These are phyloP conservation scores for Geranium incanum DNA, from an alignment of 441 rosid species.

Conservation along the genomic window DNA sequence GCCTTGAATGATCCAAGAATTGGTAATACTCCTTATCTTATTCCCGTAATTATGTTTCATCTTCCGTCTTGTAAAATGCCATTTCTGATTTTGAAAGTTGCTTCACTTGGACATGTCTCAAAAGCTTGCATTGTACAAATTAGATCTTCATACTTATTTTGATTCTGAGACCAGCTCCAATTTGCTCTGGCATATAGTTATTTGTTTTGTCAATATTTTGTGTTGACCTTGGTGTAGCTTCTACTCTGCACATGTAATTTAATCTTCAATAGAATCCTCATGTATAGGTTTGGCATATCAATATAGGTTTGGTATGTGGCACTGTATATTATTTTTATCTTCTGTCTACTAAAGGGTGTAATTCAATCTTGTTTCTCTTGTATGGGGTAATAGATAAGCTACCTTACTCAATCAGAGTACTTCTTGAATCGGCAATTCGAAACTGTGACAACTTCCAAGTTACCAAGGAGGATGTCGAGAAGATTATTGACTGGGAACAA, in stretches of 20 bases:
- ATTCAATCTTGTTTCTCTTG: constrained; percentile 16
- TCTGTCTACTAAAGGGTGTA: background rate
- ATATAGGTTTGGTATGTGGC: background rate
- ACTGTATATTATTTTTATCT: background rate
- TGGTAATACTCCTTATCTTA: constrained; percentile 36
- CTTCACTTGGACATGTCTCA: background rate
- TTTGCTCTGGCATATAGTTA: background rate
- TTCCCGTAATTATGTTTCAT: background rate
- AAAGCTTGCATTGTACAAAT: background rate
- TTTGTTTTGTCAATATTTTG: background rate
- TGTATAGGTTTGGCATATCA: background rate
- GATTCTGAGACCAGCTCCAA: background rate
- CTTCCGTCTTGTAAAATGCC: background rate
- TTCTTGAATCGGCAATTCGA: constrained; percentile 94
- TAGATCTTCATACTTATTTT: background rate
- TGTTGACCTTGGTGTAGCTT: background rate
- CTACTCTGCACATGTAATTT: background rate
- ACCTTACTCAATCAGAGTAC: constrained; percentile 88
- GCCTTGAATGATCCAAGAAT: constrained; percentile 91
- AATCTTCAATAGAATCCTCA: background rate
- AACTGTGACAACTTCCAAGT: constrained; percentile 98
- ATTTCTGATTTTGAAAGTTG: background rate
- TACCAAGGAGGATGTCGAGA: constrained; percentile 83
- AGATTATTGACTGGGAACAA: constrained; percentile 92
- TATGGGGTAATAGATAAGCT: constrained; percentile 52